Evolutionary conservation across 1,284 basidiomycete genomes (phyloP).

Genomic region (Peniophora sp.): DNA sequence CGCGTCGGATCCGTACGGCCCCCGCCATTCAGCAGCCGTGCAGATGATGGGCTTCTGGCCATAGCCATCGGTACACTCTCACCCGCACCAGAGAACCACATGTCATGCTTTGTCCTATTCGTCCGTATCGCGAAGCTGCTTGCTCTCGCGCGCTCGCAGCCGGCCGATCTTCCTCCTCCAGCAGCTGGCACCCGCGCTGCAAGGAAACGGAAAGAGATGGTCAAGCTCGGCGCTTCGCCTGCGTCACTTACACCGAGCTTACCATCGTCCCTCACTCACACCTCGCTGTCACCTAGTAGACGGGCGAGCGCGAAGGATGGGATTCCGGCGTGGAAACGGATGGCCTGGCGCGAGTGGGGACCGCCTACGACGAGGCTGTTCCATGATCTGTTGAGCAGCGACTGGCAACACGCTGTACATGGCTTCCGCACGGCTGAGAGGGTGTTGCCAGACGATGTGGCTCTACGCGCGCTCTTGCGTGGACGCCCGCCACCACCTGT

Average conservation of each 20-base stretch:
- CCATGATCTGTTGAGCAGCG: slow-evolving; percentile 29
- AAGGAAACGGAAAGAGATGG: background rate
- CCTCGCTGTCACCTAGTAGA: background rate
- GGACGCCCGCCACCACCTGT: background rate
- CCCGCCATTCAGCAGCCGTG: slow-evolving; percentile 32
- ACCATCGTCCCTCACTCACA: background rate
- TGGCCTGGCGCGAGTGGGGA: slow-evolving; percentile 44
- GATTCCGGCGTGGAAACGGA: background rate
- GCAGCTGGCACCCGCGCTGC: background rate
- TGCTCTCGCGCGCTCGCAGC: slow-evolving; percentile 9
- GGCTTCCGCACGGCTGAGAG: slow-evolving; percentile 37
- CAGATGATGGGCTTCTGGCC: slow-evolving; percentile 38
- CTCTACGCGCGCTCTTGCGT: background rate
- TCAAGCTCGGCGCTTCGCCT: background rate
- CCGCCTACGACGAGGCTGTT: slow-evolving; percentile 44
- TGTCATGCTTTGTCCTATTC: slow-evolving; percentile 41
- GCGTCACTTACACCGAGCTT: too few relatives aligned
- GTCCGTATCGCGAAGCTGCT: slow-evolving; percentile 35
- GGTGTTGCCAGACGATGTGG: slow-evolving; percentile 11
- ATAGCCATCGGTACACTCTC: slow-evolving; percentile 36
- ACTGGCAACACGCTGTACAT: slow-evolving; percentile 47
- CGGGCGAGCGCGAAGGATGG: background rate
- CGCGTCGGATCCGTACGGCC: slow-evolving; percentile 1
- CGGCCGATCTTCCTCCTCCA: slow-evolving; percentile 13
- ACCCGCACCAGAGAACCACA: slow-evolving; percentile 7